Evolutionary conservation across 2,329 filamentous ascomycete species (phyloP), one percentile per base, ranked within the genome.

Genomic region (Venturia aucupariae): DNA sequence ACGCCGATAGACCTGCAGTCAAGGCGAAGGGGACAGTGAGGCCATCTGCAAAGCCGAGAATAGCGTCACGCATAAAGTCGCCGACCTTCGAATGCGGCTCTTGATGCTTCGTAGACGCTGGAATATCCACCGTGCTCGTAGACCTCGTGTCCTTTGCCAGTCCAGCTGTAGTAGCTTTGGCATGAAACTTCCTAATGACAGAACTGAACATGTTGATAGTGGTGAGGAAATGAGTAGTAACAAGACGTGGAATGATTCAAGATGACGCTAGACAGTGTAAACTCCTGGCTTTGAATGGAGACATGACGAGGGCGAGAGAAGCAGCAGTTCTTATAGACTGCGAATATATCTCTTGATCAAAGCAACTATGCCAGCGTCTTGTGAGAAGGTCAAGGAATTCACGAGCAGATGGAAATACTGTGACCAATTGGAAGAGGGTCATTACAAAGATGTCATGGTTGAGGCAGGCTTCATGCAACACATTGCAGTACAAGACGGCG

Each of bases 21-120:
- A 92, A 79, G 19, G 89, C 89, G 69, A 92, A 92, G 0, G 89
- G 89, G 0, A 92, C 89, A 0, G 89, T 92, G 69, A 92, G 80
- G 19, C 89, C 89, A 71, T 92, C 89, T 0, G 89, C 87, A 69
- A 92, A 86, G 63, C 89, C 89, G 68, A 92, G 87, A 66, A 89
- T 90, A 67, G 86, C 81, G 73, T 90, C 46, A 15, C 39, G 38
- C 42, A 66, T 35, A 10, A 57, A 54, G 35, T 64, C 60, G 51
- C 60, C 35, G 8, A 57, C 19, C 13, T 42, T 65, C 15, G 24
- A 42, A 30, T 65, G 64, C 32, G 48, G 32, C 60, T 65, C 64
- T n/a, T 7, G 5, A 46, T 65, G 60, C 7, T 27, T 38, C 15
- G 30, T 24, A 17, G 44, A 39, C 22, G 62, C 22, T 24, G 48